Evolutionary conservation across 2,329 filamentous ascomycete species (phyloP).

Genomic region (Colletotrichum tropicale): DNA sequence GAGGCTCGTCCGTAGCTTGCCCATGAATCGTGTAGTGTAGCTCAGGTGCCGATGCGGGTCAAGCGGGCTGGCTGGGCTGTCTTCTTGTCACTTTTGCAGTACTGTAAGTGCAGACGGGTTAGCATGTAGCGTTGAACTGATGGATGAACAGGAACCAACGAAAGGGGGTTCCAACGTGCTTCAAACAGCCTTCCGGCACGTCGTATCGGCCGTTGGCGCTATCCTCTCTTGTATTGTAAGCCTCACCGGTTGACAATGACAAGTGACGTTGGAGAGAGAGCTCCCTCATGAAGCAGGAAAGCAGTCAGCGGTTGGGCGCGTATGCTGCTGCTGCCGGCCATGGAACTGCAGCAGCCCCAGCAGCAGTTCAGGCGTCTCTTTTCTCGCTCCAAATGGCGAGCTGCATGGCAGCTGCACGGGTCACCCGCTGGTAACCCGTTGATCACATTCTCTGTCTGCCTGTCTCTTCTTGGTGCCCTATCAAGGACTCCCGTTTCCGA

Average conservation of each 20-base stretch:
- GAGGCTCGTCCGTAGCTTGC: neutral
- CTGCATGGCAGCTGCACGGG: constrained; percentile 12
- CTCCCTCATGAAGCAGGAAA: neutral
- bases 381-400: neutral
- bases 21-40: neutral
- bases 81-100: no score
- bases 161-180: neutral
- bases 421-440: constrained; percentile 2
- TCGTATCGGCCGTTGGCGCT: neutral
- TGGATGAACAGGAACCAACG: neutral
- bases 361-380: neutral
- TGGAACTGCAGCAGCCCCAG: neutral
- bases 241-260: neutral
- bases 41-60: constrained; percentile 5
- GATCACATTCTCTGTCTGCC: neutral
- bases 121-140: neutral
- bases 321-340: neutral
- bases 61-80: neutral
- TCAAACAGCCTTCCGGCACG: neutral
- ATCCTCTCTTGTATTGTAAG: neutral
- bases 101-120: neutral
- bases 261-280: neutral
- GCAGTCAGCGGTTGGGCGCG: neutral
- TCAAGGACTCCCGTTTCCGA: constrained; percentile 4
- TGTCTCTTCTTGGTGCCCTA: neutral